Evolutionary conservation across 192 early-diverging fungal genomes (phyloP), one percentile per base, ranked within the genome.

Genomic region (Podila horticola): DNA sequence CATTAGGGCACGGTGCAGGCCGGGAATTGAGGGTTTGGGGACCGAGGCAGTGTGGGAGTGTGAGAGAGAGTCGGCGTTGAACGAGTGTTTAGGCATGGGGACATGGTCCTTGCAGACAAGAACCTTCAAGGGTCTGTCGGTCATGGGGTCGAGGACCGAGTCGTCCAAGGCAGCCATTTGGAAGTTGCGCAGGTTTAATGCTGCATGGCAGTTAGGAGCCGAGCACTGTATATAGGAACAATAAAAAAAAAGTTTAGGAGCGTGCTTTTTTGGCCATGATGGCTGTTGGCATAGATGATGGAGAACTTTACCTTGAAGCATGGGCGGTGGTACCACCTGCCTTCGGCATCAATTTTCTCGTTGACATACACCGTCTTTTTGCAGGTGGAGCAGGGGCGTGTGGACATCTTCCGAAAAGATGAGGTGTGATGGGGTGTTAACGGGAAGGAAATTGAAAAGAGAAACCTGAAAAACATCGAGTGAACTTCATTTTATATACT

Each of bases 351-450:
- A n/a, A 81, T 69, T 62, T 73, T 81, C 45, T 81, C 77, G 29
- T 72, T 81, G 55, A 81, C 51, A 33, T 81, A 81, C 5, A 81
- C 77, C 1, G 77, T 81, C 66, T 81, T 81, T 22, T 69, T 73
- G 49, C 77, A 81, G 62, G 72, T 81, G 15, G 58, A 51, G 55
- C 77, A 81, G 5, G 77, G 62, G 67, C 71, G 72, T 20, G 67
- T 41, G 26, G 77, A 73, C 77, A 81, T 72, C 45, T 67, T 65
- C 50, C 15, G 41, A 45, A 45, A 45, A 15, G 52, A 55, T 24
- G n/a, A n/a, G n/a, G n/a, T n/a, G 24, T 26, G 52, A 55, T 55
- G 19, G 24, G 2, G n/a, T 17, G n/a, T n/a, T 22, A 10, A 7
- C 0, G 22, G 24, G 52, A 22, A 55, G 15, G 13, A 26, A 24